Evolutionary conservation across 805 yeast species (phyloP).

Genomic region (Sungouiozyma ichnusensis): DNA sequence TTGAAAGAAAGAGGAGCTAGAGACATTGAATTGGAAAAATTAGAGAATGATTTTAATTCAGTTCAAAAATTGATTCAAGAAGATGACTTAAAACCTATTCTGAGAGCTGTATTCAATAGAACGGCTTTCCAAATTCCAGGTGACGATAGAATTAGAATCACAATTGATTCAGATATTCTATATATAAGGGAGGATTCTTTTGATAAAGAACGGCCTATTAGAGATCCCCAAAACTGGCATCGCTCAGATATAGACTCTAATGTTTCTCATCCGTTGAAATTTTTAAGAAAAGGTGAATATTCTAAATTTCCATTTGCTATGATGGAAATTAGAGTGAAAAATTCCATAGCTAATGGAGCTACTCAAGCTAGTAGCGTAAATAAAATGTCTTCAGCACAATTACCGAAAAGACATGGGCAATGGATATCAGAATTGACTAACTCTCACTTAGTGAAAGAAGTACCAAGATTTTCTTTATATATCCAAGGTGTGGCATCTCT

Average conservation of each 20-base stretch:
- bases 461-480: constrained; percentile 87
- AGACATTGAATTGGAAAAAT: constrained; percentile 40
- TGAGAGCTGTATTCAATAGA: constrained; percentile 79
- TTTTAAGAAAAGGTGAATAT: constrained; percentile 78
- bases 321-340: constrained; percentile 71
- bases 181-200: constrained; percentile 88
- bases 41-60: constrained; percentile 44
- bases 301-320: constrained; percentile 77
- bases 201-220: constrained; percentile 74
- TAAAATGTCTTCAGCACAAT: constrained; percentile 17
- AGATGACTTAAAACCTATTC: constrained; percentile 67
- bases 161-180: constrained; percentile 78
- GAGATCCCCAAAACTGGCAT: constrained; percentile 88
- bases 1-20: constrained; percentile 53
- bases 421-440: constrained; percentile 86
- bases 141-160: constrained; percentile 82
- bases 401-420: constrained; percentile 40
- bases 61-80: constrained; percentile 54
- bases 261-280: constrained; percentile 54
- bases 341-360: constrained; percentile 24
- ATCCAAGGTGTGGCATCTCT: constrained; percentile 86
- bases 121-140: constrained; percentile 98
- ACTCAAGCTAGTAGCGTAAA: constrained; percentile 26
- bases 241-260: constrained; percentile 80
- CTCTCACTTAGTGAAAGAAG: constrained; percentile 80